Base-by-base conservation (phyloP, 148 eudicot species). In the Chenopodium berlandieri region DNA sequence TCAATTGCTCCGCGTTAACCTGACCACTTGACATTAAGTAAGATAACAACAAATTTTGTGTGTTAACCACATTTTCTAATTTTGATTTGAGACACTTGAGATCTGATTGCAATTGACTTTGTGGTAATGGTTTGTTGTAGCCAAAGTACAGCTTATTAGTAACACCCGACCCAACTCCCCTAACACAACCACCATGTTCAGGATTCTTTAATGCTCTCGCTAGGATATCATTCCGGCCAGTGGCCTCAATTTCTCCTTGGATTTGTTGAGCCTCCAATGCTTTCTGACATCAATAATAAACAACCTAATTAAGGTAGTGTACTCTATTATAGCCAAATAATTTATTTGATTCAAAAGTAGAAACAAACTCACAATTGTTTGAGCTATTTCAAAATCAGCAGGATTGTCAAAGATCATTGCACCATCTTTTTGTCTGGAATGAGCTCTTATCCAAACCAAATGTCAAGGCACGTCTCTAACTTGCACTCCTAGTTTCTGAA, bases 101-200 rank as follows among this genome's bases (percentile, higher is more conserved):
- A 7, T 47, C 50, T 7, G 11, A 47, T 47, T 47, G 50, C 50
- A 47, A 47, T 47, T 47, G 50, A 22, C 25, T 67, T 11, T 27
- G 31, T 67, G 71, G 71, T 67, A 12, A 22, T 67, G 71, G 71
- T 67, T 22, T 67, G 71, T 67, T 67, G 31, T 67, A 67, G 0
- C 71, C 25, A 67, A 67, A 67, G 71, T 67, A 67, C 31, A 22
- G 0, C 71, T n/a, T 67, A 5, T 67, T 67, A 27, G 71, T 27
- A 67, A 67, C 71, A 67, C 71, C 27, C 27, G 37, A 67, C 23
- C 71, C 71, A 30, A 67, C 71, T 2, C 71, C 71, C 27, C 71
- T 67, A 31, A 7, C 71, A 25, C 31, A 67, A 67, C 27, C 71
- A 67, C 71, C 71, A 67, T 67, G 71, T 27, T 67, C 71, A 3